Evolutionary conservation across 202 grass and related monocot genomes (phyloP), one percentile per base, ranked within the genome.

Genomic region (Carex sylvatica): DNA sequence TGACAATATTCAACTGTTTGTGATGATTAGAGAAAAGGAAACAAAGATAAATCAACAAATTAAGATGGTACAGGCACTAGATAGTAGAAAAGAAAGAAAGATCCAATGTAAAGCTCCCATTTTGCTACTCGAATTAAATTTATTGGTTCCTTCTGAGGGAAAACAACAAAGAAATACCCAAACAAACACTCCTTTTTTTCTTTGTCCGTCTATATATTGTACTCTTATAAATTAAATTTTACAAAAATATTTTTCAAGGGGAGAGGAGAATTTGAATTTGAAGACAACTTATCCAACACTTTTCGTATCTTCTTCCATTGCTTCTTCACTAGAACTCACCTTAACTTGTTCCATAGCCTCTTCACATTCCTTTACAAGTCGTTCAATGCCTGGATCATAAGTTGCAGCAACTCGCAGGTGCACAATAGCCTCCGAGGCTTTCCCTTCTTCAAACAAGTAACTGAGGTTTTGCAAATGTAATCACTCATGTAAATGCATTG

Each of bases 401-500:
- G 85, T 77, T 60, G 74, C 83, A 68, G 79, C 94, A 61, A 83
- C 87, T 19, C 65, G 81, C 67, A 97, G 62, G 49, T 94, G 89
- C 54, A 92, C 90, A 11, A 69, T 77, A 86, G 94, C 94, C 80
- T 97, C 94, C 9, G 92, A 89, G 52, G 82, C 88, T 65, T 90
- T 83, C 1, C 92, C 94, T 88, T 94, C 88, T 67, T 74, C 59
- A 73, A 80, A 84, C 55, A 97, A 46, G 69, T 84, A 89, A 81
- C 94, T 97, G 92, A 82, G 54, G 51, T 64, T 80, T 80, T 53
- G 6, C 80, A 85, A 79, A 65, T 51, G 23, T 30, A 49, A 67
- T 65, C 54, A 44, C 24, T 36, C 22, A 14, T 64, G 16, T 66
- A 62, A 86, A 30, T 49, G 35, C 1, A 52, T 18, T 51, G 18